Evolutionary conservation across 192 early-diverging fungal species (phyloP).

Genomic region (Podila verticillata): DNA sequence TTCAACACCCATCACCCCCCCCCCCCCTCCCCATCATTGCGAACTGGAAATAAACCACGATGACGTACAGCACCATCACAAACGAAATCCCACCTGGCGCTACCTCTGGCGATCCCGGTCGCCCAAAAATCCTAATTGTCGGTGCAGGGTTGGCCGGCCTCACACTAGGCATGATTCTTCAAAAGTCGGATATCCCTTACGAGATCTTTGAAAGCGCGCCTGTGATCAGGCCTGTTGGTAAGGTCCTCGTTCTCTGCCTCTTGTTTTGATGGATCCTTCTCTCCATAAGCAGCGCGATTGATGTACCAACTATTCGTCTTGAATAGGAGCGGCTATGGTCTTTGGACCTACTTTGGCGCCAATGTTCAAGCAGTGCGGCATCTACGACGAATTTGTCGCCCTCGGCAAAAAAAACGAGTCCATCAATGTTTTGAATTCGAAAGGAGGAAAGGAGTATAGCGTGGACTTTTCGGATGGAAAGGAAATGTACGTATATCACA

Average conservation of each 20-base stretch:
- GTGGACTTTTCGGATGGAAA: conserved; percentile 16
- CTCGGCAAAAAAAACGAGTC: conserved; percentile 19
- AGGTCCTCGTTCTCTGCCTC: background rate
- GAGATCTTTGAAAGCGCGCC: conserved; percentile 17
- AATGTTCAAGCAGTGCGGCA: conserved; percentile 17
- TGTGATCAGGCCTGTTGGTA: conserved; percentile 13
- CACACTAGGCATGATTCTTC: conserved; percentile 18
- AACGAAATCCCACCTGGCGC: conserved; percentile 4
- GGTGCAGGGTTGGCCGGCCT: conserved; percentile 14
- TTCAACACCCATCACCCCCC: background rate
- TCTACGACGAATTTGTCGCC: conserved; percentile 20
- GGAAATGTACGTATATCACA: conserved; percentile 13
- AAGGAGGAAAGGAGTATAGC: conserved; percentile 16
- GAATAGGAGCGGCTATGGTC: conserved; percentile 24
- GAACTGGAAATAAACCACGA: conserved; percentile 4
- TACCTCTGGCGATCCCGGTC: conserved; percentile 13
- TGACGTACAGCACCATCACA: conserved; percentile 10
- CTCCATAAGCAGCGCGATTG: background rate
- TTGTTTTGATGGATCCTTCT: conserved; percentile 5
- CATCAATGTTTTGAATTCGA: conserved; percentile 19
- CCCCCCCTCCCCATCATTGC: too few species aligned
- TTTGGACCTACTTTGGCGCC: conserved; percentile 18
- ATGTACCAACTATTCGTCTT: conserved; percentile 6
- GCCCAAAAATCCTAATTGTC: conserved; percentile 12
- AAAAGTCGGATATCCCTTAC: conserved; percentile 19